A percentile compares a stretch with the other conserved stretches of the same genome.
These are phyloP conservation scores for Flaveria trinervia DNA, from an alignment of 129 eudicot species.

Conservation along the genomic window DNA sequence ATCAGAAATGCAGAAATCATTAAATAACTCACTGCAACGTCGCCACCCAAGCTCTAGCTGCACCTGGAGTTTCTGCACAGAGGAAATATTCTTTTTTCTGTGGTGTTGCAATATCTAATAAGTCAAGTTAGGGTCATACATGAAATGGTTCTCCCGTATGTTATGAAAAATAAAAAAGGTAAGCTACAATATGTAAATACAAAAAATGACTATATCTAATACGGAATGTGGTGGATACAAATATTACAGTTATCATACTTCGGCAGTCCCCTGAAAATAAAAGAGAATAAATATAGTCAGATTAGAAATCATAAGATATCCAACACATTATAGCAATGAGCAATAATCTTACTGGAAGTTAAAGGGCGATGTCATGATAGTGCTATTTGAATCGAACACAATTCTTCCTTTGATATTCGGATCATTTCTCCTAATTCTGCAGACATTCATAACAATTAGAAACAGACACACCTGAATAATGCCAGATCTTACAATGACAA, in stretches of 20 bases:
- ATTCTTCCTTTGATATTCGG: constrained; percentile 83
- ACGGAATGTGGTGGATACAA: constrained; percentile 64
- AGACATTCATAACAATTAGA: constrained; percentile 6
- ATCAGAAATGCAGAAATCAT: constrained; percentile 1
- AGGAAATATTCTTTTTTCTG: constrained; percentile 91
- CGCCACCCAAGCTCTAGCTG: constrained; percentile 94
- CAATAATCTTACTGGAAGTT: constrained; percentile 85
- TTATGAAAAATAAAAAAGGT: not conserved
- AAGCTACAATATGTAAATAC: not conserved
- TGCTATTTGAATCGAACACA: constrained; percentile 80
- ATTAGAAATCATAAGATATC: not conserved
- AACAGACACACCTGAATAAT: not conserved
- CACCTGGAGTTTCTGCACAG: constrained; percentile 99
- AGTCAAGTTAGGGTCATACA: constrained; percentile 44
- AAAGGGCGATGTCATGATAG: constrained; percentile 84
- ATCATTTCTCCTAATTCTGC: constrained; percentile 85
- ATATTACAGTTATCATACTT: constrained; percentile 96
- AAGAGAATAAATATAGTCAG: not conserved
- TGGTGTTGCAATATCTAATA: constrained; percentile 90
- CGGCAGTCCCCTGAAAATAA: constrained; percentile 73
- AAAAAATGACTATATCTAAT: not conserved
- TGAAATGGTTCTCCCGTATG: not conserved
- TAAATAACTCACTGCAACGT: constrained; percentile 80
- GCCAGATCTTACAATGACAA: not conserved
- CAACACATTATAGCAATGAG: not conserved